Evolutionary conservation across 2,329 filamentous ascomycete species (phyloP).

Genomic region (Arthrobotrys megalospora): DNA sequence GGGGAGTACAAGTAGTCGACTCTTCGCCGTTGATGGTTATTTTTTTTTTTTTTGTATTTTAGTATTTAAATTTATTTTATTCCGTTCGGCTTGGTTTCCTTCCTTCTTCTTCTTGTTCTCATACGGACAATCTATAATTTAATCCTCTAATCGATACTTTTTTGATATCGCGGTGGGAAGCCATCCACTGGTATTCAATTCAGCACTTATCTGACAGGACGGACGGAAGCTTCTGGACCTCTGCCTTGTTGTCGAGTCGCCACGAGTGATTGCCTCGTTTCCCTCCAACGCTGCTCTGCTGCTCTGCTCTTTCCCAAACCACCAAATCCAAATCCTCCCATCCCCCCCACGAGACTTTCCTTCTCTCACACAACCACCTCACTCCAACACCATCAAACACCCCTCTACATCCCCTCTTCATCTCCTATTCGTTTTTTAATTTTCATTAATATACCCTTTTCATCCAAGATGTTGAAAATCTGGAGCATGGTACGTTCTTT

Average conservation of each 20-base stretch:
- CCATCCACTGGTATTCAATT: neutral
- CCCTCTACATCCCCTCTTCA: neutral
- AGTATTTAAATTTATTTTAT: neutral
- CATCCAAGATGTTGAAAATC: conserved; percentile 85
- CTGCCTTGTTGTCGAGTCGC: conserved; percentile 50
- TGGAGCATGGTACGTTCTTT: conserved; percentile 88
- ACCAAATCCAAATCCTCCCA: neutral
- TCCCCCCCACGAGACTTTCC: conserved; percentile 15
- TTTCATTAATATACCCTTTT: conserved; percentile 12
- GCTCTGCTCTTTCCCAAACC: neutral
- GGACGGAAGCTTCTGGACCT: conserved; percentile 59
- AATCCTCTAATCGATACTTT: conserved; percentile 6
- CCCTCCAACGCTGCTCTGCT: conserved; percentile 6
- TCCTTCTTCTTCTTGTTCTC: conserved; percentile 10
- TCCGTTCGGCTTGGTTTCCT: neutral
- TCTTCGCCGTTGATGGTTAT: neutral
- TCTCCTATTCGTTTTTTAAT: neutral
- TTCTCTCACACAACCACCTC: neutral
- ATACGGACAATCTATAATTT: neutral
- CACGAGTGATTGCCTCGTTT: conserved; percentile 60
- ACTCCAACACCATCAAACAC: neutral
- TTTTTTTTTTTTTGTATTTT: neutral
- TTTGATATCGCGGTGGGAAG: neutral
- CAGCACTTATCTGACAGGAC: neutral
- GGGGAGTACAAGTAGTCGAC: conserved; percentile 17